Conservation (phyloP, 2,329 filamentous ascomycete species). For the Colletotrichum magnum region DNA sequence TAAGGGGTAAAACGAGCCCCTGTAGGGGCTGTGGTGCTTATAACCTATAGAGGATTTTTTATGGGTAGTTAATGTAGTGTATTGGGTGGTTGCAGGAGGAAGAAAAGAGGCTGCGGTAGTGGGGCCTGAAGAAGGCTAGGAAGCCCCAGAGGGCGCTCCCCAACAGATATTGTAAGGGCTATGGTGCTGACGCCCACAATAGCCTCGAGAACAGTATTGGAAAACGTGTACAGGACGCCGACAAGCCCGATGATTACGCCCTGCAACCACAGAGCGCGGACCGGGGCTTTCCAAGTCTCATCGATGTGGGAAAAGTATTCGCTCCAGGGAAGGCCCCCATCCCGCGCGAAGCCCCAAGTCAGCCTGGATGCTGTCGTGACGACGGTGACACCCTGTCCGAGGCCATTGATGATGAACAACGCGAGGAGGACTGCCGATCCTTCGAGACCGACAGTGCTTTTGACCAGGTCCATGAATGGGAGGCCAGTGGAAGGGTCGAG, state of each 20-base stretch:
- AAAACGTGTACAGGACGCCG: slow-evolving; percentile 69
- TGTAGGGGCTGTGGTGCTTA: too few species aligned
- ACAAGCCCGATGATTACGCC: slow-evolving; percentile 58
- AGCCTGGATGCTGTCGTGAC: slow-evolving; percentile 66
- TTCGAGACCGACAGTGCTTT: slow-evolving; percentile 53
- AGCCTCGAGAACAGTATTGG: slow-evolving; percentile 66
- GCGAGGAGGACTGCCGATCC: slow-evolving; percentile 62
- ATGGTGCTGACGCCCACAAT: slow-evolving; percentile 70
- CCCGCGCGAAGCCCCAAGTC: slow-evolving; percentile 69
- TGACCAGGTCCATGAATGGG: slow-evolving; percentile 64
- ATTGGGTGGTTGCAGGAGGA: too few species aligned
- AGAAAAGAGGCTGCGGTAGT: too few species aligned
- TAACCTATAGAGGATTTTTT: too few species aligned
- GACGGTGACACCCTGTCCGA: slow-evolving; percentile 67
- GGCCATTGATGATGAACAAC: slow-evolving; percentile 69
- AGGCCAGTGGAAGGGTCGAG: slow-evolving; percentile 56
- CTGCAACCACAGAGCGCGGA: slow-evolving; percentile 66
- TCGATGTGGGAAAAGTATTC: slow-evolving; percentile 61
- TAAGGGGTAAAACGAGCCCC: too few species aligned
- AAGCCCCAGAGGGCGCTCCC: too few species aligned
- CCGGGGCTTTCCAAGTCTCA: slow-evolving; percentile 65
- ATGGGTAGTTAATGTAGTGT: too few species aligned
- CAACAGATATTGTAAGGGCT: slow-evolving; percentile 60
- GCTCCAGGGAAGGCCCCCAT: slow-evolving; percentile 62
- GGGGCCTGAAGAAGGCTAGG: too few species aligned